phyloP scores from a whole-genome alignment of 1,284 basidiomycete genomes.

The Melanopsichium pennsylvanicum region DNA sequence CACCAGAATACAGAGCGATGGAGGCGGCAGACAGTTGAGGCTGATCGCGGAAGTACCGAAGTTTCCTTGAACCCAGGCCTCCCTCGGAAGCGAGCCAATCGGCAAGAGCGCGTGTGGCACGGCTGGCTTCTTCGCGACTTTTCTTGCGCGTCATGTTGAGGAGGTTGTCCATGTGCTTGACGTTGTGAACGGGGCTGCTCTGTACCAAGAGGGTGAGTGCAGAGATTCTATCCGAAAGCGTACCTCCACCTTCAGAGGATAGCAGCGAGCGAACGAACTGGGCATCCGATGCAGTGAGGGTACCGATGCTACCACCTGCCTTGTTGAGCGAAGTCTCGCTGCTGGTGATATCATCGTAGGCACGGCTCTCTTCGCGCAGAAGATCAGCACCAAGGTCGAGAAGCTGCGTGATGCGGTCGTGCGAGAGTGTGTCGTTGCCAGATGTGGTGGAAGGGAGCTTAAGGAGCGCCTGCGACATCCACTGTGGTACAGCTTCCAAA shows the following conservation, averaged over 20 bases:
- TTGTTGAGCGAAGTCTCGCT: constrained; percentile 49
- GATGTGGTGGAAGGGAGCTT: constrained; percentile 24
- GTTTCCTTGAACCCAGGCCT: constrained; percentile 75
- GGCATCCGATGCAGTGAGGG: constrained; percentile 57
- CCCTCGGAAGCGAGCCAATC: constrained; percentile 85
- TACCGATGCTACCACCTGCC: constrained; percentile 51
- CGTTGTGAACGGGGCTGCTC: constrained; percentile 88
- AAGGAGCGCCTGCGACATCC: constrained; percentile 40
- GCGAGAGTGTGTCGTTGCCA: constrained; percentile 8
- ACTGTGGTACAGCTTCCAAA: constrained; percentile 48
- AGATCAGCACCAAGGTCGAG: constrained; percentile 49
- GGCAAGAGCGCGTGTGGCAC: constrained; percentile 85
- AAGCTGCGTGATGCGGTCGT: constrained; percentile 46
- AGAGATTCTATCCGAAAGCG: constrained; percentile 89
- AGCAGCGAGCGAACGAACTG: constrained; percentile 63
- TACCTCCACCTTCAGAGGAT: constrained; percentile 67
- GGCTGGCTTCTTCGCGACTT: constrained; percentile 86
- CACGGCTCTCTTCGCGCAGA: constrained; percentile 51
- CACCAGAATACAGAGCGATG: constrained; percentile 56
- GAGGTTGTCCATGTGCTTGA: constrained; percentile 70
- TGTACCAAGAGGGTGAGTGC: constrained; percentile 91
- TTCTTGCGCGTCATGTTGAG: constrained; percentile 85
- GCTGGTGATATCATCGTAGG: constrained; percentile 53
- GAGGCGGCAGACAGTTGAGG: constrained; percentile 73
- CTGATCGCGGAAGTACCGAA: constrained; percentile 91